Evolutionary conservation across 208 protist species (phyloP), one percentile per base, ranked within the genome.

Genomic region (Leishmania martiniquensis): DNA sequence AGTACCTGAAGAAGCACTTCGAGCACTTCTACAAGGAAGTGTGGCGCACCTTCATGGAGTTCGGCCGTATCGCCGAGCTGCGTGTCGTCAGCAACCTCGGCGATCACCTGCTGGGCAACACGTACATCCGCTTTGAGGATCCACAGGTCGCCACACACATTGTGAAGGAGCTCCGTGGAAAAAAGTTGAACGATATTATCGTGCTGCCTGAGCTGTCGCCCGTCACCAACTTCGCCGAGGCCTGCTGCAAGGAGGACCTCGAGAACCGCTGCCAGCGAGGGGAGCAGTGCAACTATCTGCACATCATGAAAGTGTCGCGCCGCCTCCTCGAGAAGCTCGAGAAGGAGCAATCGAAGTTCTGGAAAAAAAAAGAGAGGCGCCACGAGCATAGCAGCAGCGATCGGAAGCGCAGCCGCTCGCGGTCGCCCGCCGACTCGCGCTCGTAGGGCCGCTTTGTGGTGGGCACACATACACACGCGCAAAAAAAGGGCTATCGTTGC

Each of bases 251-350:
- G 76, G 97, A 99, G 81, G 98, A 98, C 76, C 91, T 99, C 49
- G 95, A 98, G 78, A 87, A 87, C 65, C 85, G 89, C 29, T 99
- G 99, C 88, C 77, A 75, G 34, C 93, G 98, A 51, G 98, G 97
- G 9, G 88, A 90, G 37, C 97, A 99, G 86, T 99, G 99, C 91
- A 99, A 99, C 89, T 99, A 99, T 82, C 92, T 99, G 72, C 99
- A 99, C 86, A 90, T 99, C 54, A 97, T 99, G 87, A 96, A 95
- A 65, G 91, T 97, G 42, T 95, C 91, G 17, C 91, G 92, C 25
- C 90, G 89, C 71, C 85, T 97, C 39, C 82, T 95, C 75, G 90
- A 95, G 72, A 96, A 95, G 83, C 78, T 97, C 3, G 88, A 95
- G 85, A 89, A 89, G 79, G 91, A 97, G 83, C 94, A 97, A 87